phyloP scores from a whole-genome alignment of 345 rosid genomes.

The Gynandropsis gynandra region DNA sequence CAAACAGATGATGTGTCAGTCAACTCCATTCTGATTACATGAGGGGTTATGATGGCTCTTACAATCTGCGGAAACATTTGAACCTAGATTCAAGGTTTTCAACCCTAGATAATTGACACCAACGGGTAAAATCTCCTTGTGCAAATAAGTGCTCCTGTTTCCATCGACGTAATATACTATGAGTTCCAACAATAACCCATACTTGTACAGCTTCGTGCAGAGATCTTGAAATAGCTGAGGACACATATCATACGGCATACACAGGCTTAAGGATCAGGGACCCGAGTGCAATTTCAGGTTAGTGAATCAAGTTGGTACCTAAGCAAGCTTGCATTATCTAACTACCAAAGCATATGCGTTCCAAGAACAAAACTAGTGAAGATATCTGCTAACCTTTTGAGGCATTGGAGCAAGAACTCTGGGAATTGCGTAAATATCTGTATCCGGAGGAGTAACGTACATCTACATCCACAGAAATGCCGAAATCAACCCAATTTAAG shows the following conservation, averaged over 20 bases:
- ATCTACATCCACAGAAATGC: conserved; percentile 40
- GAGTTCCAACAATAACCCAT: conserved; percentile 6
- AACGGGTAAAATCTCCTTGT: no score
- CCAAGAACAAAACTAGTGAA: neutral
- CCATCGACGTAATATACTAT: no score
- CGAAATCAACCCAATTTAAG: neutral
- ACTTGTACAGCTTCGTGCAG: conserved; percentile 7
- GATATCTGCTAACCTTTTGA: conserved; percentile 46
- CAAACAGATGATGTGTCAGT: no score
- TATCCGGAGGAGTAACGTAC: conserved; percentile 97
- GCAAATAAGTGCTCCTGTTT: no score
- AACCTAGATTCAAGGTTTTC: no score
- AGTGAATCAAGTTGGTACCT: no score
- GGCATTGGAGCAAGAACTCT: conserved; percentile 90
- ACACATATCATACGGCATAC: neutral
- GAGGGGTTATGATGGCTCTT: no score
- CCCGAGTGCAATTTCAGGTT: neutral
- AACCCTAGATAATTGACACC: no score
- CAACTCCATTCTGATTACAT: no score
- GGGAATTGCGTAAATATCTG: conserved; percentile 78
- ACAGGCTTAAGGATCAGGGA: neutral
- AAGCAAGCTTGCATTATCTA: no score
- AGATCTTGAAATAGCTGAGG: no score
- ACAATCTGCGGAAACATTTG: no score
- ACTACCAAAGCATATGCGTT: neutral